Conservation (phyloP, 2,329 filamentous ascomycete genomes). For the Monosporascus sp. region DNA sequence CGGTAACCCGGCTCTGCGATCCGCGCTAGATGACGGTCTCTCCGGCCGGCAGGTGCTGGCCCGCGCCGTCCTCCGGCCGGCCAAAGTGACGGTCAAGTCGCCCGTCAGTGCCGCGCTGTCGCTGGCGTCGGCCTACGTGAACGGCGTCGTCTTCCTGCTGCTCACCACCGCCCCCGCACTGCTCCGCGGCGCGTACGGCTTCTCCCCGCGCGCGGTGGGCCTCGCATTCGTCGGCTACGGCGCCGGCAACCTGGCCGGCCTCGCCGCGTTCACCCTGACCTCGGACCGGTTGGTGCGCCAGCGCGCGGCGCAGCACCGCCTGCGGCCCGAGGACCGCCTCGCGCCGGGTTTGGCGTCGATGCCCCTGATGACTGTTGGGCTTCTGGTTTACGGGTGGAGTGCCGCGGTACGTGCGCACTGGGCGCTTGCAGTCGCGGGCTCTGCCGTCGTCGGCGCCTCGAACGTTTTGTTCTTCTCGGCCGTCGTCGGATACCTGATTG, state of each 20-base stretch:
- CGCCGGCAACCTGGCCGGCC: constrained; percentile 24
- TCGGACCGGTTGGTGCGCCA: constrained; percentile 1
- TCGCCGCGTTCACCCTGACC: background rate
- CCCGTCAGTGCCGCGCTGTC: constrained; percentile 42
- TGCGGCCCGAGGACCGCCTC: constrained; percentile 40
- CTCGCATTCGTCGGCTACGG: constrained; percentile 43
- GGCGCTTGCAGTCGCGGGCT: constrained; percentile 48
- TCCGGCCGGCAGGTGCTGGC: constrained; percentile 9
- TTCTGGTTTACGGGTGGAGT: constrained; percentile 40
- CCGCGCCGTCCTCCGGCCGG: constrained; percentile 29
- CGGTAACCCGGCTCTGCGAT: constrained; percentile 15
- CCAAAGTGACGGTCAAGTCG: constrained; percentile 41
- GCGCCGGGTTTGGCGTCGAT: constrained; percentile 47
- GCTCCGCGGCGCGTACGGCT: constrained; percentile 20
- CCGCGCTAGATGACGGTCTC: constrained; percentile 7
- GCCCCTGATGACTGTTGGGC: constrained; percentile 32
- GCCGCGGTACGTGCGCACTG: constrained; percentile 32
- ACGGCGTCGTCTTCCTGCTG: constrained; percentile 21
- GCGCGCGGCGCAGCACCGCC: background rate
- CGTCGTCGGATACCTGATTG: constrained; percentile 5
- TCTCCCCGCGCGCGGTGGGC: constrained; percentile 2
- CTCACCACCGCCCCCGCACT: constrained; percentile 20
- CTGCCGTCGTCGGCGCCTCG: constrained; percentile 42
- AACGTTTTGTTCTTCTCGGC: background rate
- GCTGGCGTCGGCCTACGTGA: constrained; percentile 20